Base-by-base conservation (phyloP, 164 flowering plant species). In the Magnolia sinica region DNA sequence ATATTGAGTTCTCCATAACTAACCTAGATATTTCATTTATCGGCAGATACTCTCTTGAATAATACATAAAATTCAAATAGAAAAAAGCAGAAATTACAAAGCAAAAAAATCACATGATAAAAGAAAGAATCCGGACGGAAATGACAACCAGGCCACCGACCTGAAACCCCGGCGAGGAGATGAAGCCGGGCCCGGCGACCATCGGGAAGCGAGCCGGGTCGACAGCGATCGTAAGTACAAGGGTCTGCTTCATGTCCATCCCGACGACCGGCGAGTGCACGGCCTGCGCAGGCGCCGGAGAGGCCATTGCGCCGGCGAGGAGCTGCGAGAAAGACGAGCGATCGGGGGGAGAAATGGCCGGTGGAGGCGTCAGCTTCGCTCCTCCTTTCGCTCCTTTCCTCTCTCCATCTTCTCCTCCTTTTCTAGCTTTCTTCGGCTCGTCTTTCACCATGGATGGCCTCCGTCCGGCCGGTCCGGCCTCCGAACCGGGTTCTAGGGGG, bases 291-390 rank as follows among this genome's bases (percentile, higher is more conserved):
- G 75, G 29, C 3, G 52, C 24, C 7, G 77, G 52, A 50, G 64
- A 69, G 64, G 76, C 76, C 66, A 77, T 55, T 45, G 55, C 75
- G 27, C 74, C 73, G 64, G 73, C 75, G 11, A 78, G 77, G 2
- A 74, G 66, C 71, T 74, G 74, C 19, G 77, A 74, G 74, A 78
- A 78, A 3, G 80, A 74, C 8, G 61, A 50, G 49, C 76, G 63
- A 63, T 64, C 77, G 16, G 70, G 51, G 18, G 70, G 75, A 7
- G 66, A 64, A 77, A 64, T 49, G n/a, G 61, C 13, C 16, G 61
- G 61, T 11, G 61, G 61, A 55, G 61, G 61, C 13, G 61, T 55
- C 16, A 55, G 61, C 19, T 55, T 55, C 61, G 61, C 61, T 55
- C 61, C 61, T 55, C 61, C 18, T 16, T 16, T 55, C 61, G 61